A percentile compares a stretch with the other conserved stretches of the same genome.
phyloP scores from a whole-genome alignment of 202 grass and related monocot species.

The Panicum hallii region DNA sequence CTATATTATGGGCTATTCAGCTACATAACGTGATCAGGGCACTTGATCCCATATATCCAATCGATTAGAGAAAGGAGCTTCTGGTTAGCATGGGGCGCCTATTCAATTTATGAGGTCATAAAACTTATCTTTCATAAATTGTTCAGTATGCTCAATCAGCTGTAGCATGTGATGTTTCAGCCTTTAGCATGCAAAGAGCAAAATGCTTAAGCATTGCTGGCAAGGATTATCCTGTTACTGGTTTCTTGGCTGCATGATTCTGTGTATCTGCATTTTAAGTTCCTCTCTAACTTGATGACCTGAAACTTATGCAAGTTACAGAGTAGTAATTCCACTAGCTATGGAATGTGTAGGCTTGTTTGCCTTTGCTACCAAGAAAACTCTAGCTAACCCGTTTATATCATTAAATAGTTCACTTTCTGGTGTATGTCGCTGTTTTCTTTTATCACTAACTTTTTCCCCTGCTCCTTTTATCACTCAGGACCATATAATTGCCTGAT shows the following conservation, averaged over 20 bases:
- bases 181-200: background rate
- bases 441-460: conserved; percentile 20
- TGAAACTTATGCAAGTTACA: conserved; percentile 29
- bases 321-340: conserved; percentile 7
- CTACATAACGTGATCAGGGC: background rate
- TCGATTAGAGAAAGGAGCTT: background rate
- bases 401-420: conserved; percentile 33
- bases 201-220: conserved; percentile 34
- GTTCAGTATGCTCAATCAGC: background rate
- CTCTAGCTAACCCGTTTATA: conserved; percentile 41
- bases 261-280: conserved; percentile 18
- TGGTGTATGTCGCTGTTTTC: conserved; percentile 17
- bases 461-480: conserved; percentile 24
- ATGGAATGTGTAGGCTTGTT: conserved; percentile 42
- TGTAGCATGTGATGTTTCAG: conserved; percentile 8
- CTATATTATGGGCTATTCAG: conserved; percentile 3
- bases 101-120: conserved; percentile 20
- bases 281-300: conserved; percentile 11
- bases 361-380: conserved; percentile 42
- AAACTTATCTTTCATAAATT: background rate
- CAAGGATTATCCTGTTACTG: conserved; percentile 8
- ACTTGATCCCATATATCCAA: background rate
- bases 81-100: background rate
- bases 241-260: background rate
- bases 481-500: conserved; percentile 35